These are phyloP conservation scores for Beauveria asiatica DNA, from an alignment of 2,329 filamentous ascomycete species.

Conservation along the genomic window DNA sequence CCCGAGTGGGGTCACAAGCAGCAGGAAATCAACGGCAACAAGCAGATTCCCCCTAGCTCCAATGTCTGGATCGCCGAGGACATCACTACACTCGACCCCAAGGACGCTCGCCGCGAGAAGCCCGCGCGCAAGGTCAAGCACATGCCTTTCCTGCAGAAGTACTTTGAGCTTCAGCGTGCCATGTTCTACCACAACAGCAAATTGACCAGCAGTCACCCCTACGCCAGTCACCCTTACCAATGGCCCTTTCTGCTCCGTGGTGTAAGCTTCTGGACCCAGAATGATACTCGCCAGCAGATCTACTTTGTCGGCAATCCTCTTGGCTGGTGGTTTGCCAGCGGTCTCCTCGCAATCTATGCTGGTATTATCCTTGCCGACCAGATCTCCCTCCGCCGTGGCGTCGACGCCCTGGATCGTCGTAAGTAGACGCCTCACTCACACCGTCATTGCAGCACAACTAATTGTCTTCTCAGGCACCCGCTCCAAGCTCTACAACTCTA, in stretches of 20 bases:
- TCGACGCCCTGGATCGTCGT: conserved; percentile 91
- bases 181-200: conserved; percentile 99
- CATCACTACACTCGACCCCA: conserved; percentile 67
- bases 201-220: conserved; percentile 92
- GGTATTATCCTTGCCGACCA: conserved; percentile 91
- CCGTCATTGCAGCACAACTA: background rate
- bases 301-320: conserved; percentile 97
- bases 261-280: conserved; percentile 99
- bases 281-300: conserved; percentile 89
- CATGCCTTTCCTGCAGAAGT: conserved; percentile 86
- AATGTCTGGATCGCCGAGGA: conserved; percentile 95
- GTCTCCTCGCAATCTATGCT: conserved; percentile 83
- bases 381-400: conserved; percentile 80
- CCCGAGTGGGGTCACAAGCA: conserved; percentile 97
- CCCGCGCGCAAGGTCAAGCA: conserved; percentile 71
- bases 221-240: conserved; percentile 87
- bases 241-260: conserved; percentile 97
- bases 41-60: conserved; percentile 80
- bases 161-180: conserved; percentile 88
- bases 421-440: conserved; percentile 37
- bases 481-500: conserved; percentile 93
- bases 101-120: conserved; percentile 66
- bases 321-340: conserved; percentile 95
- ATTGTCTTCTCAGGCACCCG: conserved; percentile 59
- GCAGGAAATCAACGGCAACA: conserved; percentile 99